A percentile compares a stretch with the other conserved stretches of the same genome.
Conservation (phyloP, 129 eudicot genomes). For the Apium graveolens region DNA sequence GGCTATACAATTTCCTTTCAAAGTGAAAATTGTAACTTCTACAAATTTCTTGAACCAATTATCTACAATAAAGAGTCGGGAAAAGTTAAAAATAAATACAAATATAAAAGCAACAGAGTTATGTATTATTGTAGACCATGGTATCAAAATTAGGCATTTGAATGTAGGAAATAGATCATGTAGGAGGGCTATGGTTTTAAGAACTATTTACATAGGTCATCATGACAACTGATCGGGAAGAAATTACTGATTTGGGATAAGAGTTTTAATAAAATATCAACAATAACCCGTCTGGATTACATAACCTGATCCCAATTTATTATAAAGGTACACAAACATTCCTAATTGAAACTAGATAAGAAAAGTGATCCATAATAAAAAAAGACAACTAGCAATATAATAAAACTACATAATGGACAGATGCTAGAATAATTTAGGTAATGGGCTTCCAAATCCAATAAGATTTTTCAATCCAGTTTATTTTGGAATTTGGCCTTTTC, state of each 20-base stretch:
- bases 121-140: not conserved
- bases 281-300: not conserved
- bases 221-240: not conserved
- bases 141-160: not conserved
- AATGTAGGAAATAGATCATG: not conserved
- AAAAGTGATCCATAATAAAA: not conserved
- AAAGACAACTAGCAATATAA: not conserved
- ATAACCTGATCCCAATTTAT: not conserved
- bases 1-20: too few species aligned
- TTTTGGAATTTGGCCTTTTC: not conserved
- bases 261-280: not conserved
- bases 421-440: not conserved
- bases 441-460: not conserved
- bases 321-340: not conserved
- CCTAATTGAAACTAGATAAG: not conserved
- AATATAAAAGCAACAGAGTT: not conserved
- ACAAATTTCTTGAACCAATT: not conserved
- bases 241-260: not conserved
- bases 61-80: not conserved
- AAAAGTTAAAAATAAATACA: not conserved
- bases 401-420: not conserved
- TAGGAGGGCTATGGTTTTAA: not conserved
- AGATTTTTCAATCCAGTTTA: not conserved
- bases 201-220: not conserved
- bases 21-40: not conserved